phyloP scores from a whole-genome alignment of 352 stramenopile species.

The Globisporangium nagaii region DNA sequence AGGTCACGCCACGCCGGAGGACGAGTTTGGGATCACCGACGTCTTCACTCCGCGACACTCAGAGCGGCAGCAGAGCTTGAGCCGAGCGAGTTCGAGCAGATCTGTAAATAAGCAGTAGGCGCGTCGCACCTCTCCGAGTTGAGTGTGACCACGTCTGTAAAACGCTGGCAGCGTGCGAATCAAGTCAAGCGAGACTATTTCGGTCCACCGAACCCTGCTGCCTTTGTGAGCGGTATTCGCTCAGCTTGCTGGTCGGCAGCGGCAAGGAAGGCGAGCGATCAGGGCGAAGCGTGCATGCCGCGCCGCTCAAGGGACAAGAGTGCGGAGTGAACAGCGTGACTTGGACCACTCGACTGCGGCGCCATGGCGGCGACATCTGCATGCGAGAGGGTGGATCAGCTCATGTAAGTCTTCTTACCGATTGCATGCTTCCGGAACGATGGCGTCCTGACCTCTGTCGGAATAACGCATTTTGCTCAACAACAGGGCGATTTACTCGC shows the following conservation, averaged over 20 bases:
- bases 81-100: not conserved
- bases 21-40: constrained; percentile 21
- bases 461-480: not conserved
- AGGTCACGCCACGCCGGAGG: constrained; percentile 7
- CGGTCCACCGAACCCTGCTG: not conserved
- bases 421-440: not conserved
- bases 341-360: not conserved
- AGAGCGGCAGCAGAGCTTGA: not conserved
- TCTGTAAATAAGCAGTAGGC: not conserved
- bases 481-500: constrained; percentile 34
- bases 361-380: constrained; percentile 34
- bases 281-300: not conserved
- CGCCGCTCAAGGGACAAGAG: not conserved
- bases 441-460: not conserved
- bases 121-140: too few species aligned
- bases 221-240: too few species aligned
- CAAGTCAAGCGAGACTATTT: constrained; percentile 1
- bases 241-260: not conserved
- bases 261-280: not conserved
- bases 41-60: constrained; percentile 8
- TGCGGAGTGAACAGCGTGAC: not conserved
- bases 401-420: constrained; percentile 33
- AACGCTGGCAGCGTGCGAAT: not conserved
- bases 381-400: constrained; percentile 40
- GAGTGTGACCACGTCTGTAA: not conserved